Percentiles rank a stretch among this genome's conserved stretches.
Conservation (phyloP, 129 eudicot species). For the Scalesia atractyloides region DNA sequence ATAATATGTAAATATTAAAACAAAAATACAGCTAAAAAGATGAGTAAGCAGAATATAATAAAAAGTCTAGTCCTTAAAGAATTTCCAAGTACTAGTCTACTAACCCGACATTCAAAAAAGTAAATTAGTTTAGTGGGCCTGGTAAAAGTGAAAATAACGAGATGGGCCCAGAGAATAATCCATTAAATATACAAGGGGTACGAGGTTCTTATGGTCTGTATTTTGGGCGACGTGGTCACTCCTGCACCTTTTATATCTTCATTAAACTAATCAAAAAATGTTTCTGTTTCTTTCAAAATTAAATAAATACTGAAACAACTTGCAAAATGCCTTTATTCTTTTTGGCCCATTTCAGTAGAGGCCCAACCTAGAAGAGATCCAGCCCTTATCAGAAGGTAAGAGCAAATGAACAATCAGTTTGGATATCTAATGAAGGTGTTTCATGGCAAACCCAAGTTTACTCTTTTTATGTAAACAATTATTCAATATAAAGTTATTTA, state of each 20-base stretch:
- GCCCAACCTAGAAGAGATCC: constrained; percentile 18
- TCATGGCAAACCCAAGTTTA: too few species aligned
- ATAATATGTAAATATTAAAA: too few species aligned
- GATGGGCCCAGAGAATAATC: constrained; percentile 21
- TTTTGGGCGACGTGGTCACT: constrained; percentile 35
- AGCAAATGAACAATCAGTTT: too few species aligned
- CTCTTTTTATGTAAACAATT: too few species aligned
- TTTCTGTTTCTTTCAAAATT: neutral
- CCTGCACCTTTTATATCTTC: constrained; percentile 17
- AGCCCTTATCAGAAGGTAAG: neutral
- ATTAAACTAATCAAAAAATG: constrained; percentile 23
- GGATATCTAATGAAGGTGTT: too few species aligned
- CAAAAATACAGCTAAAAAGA: too few species aligned
- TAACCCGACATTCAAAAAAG: constrained; percentile 26
- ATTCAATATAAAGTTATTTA: too few species aligned
- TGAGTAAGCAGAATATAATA: neutral
- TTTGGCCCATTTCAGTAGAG: constrained; percentile 7
- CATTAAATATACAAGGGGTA: constrained; percentile 22
- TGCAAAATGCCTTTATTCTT: neutral
- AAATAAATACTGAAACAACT: neutral
- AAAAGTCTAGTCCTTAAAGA: neutral
- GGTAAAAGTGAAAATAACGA: neutral
- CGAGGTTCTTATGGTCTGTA: constrained; percentile 43
- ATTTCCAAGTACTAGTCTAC: neutral
- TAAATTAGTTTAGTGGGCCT: constrained; percentile 7